phyloP scores from a whole-genome alignment of 345 rosid species.

The Boechera divaricarpa region DNA sequence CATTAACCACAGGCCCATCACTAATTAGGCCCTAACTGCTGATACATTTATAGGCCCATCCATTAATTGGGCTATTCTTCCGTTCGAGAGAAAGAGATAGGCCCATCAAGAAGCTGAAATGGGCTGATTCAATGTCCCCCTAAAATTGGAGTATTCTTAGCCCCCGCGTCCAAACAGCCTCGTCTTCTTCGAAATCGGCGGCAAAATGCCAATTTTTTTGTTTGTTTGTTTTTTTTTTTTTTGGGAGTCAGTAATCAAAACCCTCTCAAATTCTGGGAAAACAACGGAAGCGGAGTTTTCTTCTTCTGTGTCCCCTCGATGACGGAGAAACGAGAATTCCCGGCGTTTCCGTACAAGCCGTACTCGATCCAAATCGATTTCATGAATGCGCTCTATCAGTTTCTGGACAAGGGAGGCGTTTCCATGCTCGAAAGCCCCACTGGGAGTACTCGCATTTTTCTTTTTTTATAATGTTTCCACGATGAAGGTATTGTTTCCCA shows the following conservation, averaged over 20 bases:
- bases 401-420: slow-evolving; percentile 80
- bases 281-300: too few species aligned
- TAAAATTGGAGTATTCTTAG: not conserved
- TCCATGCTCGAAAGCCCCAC: slow-evolving; percentile 99
- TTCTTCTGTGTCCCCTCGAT: not conserved
- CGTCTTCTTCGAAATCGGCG: slow-evolving; percentile 34
- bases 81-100: too few species aligned
- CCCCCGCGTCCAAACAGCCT: slow-evolving; percentile 27
- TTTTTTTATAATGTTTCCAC: too few species aligned
- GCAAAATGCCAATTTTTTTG: slow-evolving; percentile 20
- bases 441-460: slow-evolving; percentile 49
- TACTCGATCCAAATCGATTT: slow-evolving; percentile 84
- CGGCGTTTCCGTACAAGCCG: slow-evolving; percentile 79
- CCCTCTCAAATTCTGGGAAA: not conserved
- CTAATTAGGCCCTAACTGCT: not conserved
- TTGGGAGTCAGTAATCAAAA: too few species aligned
- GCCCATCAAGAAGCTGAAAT: too few species aligned
- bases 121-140: slow-evolving; percentile 4
- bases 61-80: not conserved
- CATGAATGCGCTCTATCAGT: slow-evolving; percentile 83
- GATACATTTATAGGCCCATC: not conserved
- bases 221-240: too few species aligned
- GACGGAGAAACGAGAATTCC: slow-evolving; percentile 49
- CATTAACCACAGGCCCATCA: not conserved
- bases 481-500: too few species aligned